Conservation (phyloP, 73 alveolate genomes). For the Uronychia binucleata region DNA sequence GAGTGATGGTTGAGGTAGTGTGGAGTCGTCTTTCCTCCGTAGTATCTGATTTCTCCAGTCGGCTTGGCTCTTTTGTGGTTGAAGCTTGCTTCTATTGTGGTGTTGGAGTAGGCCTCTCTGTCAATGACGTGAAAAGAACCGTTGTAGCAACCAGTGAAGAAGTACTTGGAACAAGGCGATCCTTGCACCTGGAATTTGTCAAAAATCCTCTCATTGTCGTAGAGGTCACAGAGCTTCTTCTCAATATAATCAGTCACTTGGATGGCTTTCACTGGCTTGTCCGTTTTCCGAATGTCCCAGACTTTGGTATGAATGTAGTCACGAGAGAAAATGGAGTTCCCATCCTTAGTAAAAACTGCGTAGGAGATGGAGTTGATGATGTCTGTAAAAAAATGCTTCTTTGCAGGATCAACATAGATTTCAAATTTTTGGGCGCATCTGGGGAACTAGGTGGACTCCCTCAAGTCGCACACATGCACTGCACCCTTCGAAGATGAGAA, state of each 20-base stretch:
- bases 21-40: too few species aligned
- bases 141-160: constrained; percentile 56
- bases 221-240: constrained; percentile 66
- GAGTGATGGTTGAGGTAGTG: too few species aligned
- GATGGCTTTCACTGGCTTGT: constrained; percentile 58
- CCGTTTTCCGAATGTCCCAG: constrained; percentile 81
- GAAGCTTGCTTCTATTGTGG: constrained; percentile 44
- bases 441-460: constrained; percentile 61
- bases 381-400: constrained; percentile 79
- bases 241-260: constrained; percentile 68
- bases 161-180: constrained; percentile 20
- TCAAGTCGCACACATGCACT: constrained; percentile 72
- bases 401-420: constrained; percentile 71
- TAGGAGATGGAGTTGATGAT: constrained; percentile 79
- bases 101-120: constrained; percentile 15
- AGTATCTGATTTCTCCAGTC: constrained; percentile 24
- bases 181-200: constrained; percentile 66
- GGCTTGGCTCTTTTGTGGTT: constrained; percentile 46
- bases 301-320: constrained; percentile 75
- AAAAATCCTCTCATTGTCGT: constrained; percentile 78
- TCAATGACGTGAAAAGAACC: constrained; percentile 47
- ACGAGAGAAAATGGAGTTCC: constrained; percentile 61
- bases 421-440: constrained; percentile 55
- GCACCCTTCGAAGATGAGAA: constrained; percentile 80
- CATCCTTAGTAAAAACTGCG: constrained; percentile 63